Evolutionary conservation across 2,329 filamentous ascomycete genomes (phyloP).

Genomic region (Fusarium nygamai): DNA sequence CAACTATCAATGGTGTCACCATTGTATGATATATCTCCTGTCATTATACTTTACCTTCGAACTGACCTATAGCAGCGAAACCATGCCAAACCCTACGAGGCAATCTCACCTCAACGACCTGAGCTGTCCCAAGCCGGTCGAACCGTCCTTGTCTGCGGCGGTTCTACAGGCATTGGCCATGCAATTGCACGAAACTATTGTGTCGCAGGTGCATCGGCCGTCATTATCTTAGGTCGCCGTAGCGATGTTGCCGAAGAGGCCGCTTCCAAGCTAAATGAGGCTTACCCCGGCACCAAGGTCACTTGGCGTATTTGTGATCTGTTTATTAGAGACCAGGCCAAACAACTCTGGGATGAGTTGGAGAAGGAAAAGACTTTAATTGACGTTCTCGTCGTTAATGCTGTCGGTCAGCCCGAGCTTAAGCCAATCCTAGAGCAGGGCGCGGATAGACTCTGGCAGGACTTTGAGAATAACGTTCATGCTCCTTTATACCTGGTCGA

Average conservation of each 20-base stretch:
- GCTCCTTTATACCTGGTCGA: slow-evolving; percentile 27
- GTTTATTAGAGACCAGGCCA: background rate
- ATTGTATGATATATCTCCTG: background rate
- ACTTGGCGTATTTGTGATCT: slow-evolving; percentile 10
- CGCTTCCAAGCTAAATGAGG: slow-evolving; percentile 8
- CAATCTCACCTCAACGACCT: slow-evolving; percentile 50
- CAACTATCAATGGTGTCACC: slow-evolving; percentile 5
- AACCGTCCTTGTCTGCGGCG: slow-evolving; percentile 73
- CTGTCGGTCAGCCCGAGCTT: slow-evolving; percentile 9
- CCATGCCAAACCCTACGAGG: slow-evolving; percentile 49
- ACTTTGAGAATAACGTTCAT: slow-evolving; percentile 36
- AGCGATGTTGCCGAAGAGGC: slow-evolving; percentile 7
- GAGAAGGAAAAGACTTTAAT: background rate
- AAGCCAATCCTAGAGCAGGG: slow-evolving; percentile 33
- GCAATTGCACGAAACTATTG: slow-evolving; percentile 69
- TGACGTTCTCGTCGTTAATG: slow-evolving; percentile 30
- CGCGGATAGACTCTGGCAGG: slow-evolving; percentile 33
- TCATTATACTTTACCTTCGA: fast-evolving
- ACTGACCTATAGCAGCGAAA: slow-evolving; percentile 1
- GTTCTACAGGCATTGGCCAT: slow-evolving; percentile 72
- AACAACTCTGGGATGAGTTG: slow-evolving; percentile 20
- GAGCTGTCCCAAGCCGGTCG: slow-evolving; percentile 54
- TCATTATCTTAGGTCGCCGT: slow-evolving; percentile 51
- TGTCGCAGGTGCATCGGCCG: slow-evolving; percentile 49
- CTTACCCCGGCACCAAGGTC: slow-evolving; percentile 4